Base-by-base conservation (phyloP, 2,329 filamentous ascomycete species). In the Conoideocrella luteorostrata region DNA sequence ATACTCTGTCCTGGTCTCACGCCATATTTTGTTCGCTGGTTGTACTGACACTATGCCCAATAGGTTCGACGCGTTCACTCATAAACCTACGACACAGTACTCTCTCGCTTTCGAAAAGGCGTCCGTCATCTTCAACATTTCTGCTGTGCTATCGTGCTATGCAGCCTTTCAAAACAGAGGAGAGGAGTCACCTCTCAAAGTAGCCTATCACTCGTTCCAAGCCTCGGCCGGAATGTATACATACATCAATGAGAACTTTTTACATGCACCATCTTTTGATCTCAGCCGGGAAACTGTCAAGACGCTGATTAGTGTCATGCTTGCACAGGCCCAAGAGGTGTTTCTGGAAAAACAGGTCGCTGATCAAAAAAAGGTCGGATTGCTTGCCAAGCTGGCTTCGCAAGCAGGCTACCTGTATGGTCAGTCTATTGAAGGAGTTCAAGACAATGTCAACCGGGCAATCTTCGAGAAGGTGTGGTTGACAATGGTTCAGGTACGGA, bases 101-200 rank as follows among this genome's bases (percentile, higher is more conserved):
- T 96, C 90, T 7, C 76, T 98, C 38, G 93, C 93, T 38, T 98
- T 94, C 63, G 93, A 98, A 65, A 98, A 98, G 63, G 93, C 93
- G 12, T 97, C 91, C 56, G 95, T 98, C 60, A 96, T 98, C 58
- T 98, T 98, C 76, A 98, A 98, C 67, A 98, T 98, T 53, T 95
- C 91, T 29, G 91, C 93, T 53, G 90, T 97, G 21, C 76, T 98
- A 17, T 97, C 91, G 43, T 96, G 91, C 59, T 88, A 98, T 74
- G 93, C 91, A 48, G 89, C 91, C 34, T 78, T 87, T 59, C 94
- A 98, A 67, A 90, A 93, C 54, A 82, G 93, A 39, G 86, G 86
- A 51, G 90, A 97, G 61, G 93, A 98, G 59, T 78, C 86, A 5
- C 91, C 91, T 26, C 78, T 97, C 61, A 98, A 98, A 70, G 91